Evolutionary conservation across 2,329 filamentous ascomycete species (phyloP).

Genomic region (Byssoonygena ceratinophila): DNA sequence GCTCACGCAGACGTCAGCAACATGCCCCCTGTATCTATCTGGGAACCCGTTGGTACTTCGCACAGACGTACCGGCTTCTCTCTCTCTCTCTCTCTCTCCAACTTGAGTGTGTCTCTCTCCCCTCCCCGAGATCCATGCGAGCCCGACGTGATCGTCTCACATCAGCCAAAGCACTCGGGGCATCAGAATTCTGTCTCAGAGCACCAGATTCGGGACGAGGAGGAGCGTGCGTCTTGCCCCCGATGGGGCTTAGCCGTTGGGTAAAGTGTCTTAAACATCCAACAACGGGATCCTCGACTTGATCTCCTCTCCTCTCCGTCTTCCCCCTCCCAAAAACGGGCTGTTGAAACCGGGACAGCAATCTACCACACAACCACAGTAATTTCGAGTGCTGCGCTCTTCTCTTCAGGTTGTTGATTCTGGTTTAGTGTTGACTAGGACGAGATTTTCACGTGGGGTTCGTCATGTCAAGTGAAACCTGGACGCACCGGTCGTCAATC

Average conservation of each 20-base stretch:
- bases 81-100: too few species aligned
- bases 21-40: slow-evolving; percentile 1
- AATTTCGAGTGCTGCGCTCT: neutral
- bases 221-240: neutral
- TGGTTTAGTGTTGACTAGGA: neutral
- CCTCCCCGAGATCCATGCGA: neutral
- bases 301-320: too few species aligned
- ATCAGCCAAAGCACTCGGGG: neutral
- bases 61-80: slow-evolving; percentile 1
- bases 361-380: neutral
- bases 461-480: slow-evolving; percentile 11
- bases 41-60: neutral
- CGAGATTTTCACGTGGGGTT: slow-evolving; percentile 4
- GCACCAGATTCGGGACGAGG: neutral
- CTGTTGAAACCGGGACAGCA: slow-evolving; percentile 3
- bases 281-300: neutral
- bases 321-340: slow-evolving; percentile 1
- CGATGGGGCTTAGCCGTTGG: neutral
- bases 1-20: slow-evolving; percentile 1
- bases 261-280: slow-evolving; percentile 1
- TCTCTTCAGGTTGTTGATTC: neutral
- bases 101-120: too few species aligned
- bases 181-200: slow-evolving; percentile 10
- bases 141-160: neutral
- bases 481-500: slow-evolving; percentile 3